A percentile compares a stretch with the other conserved stretches of the same genome.
Evolutionary conservation across 805 yeast genomes (phyloP).

Genomic region (Wickerhamiella parazyma): DNA sequence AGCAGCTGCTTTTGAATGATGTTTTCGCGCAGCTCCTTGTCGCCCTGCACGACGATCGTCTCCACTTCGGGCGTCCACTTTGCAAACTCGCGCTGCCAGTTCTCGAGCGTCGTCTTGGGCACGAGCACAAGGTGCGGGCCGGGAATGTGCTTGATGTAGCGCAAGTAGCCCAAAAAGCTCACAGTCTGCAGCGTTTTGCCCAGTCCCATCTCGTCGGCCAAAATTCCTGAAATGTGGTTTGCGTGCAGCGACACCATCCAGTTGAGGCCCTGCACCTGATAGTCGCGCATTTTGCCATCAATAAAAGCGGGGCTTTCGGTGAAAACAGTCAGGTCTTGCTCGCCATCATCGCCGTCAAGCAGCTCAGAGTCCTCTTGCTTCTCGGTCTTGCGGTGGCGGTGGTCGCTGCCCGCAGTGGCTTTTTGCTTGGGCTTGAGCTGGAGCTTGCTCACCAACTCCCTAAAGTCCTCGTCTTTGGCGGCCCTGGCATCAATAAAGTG

Average conservation of each 20-base stretch:
- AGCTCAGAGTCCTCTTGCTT: slow-evolving; percentile 93
- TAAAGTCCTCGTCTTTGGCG: slow-evolving; percentile 57
- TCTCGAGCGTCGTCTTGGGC: slow-evolving; percentile 90
- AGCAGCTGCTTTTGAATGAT: slow-evolving; percentile 47
- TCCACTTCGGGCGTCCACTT: slow-evolving; percentile 94
- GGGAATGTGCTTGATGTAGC: slow-evolving; percentile 61
- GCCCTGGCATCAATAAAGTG: slow-evolving; percentile 77
- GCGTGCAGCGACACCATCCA: slow-evolving; percentile 87
- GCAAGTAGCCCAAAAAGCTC: slow-evolving; percentile 74
- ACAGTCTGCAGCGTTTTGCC: slow-evolving; percentile 95
- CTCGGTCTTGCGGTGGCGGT: slow-evolving; percentile 75
- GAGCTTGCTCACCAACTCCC: slow-evolving; percentile 23
- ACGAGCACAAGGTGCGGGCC: slow-evolving; percentile 90
- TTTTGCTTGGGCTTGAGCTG: slow-evolving; percentile 14
- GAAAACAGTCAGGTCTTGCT: slow-evolving; percentile 46
- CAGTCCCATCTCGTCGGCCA: slow-evolving; percentile 97
- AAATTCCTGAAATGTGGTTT: slow-evolving; percentile 76
- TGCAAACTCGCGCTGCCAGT: slow-evolving; percentile 90
- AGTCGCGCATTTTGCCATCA: slow-evolving; percentile 67
- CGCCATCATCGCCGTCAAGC: slow-evolving; percentile 50
- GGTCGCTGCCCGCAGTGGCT: slow-evolving; percentile 20
- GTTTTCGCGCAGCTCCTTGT: slow-evolving; percentile 60
- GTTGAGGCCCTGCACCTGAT: slow-evolving; percentile 88
- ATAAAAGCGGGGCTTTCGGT: slow-evolving; percentile 76
- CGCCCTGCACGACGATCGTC: slow-evolving; percentile 76